These are phyloP conservation scores for Trichocomaceae sp. DNA, from an alignment of 2,329 filamentous ascomycete species.

Conservation along the genomic window DNA sequence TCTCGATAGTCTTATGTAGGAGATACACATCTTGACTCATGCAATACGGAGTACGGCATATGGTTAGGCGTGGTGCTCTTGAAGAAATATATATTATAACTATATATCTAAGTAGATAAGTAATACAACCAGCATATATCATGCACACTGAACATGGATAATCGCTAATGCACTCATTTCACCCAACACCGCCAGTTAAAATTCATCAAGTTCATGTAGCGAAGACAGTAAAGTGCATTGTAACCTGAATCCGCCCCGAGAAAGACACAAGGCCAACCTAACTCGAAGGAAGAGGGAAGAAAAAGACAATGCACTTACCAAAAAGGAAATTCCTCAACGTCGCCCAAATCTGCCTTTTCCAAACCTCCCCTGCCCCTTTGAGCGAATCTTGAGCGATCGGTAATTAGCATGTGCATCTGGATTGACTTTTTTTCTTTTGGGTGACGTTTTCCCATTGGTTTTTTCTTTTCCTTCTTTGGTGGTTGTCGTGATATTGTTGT, in stretches of 20 bases:
- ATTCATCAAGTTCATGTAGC: not conserved
- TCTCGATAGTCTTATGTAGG: too few relatives aligned
- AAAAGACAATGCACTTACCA: not conserved
- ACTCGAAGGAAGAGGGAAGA: not conserved
- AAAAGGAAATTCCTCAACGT: not conserved
- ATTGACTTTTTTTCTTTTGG: conserved; percentile 35
- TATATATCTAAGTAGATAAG: too few relatives aligned
- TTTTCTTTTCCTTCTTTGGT: conserved; percentile 9
- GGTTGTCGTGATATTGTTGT: not conserved
- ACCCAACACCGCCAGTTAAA: not conserved
- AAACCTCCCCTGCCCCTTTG: conserved; percentile 33
- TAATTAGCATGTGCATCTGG: conserved; percentile 45
- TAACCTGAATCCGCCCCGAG: not conserved
- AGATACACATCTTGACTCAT: too few relatives aligned
- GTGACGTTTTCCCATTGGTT: conserved; percentile 18
- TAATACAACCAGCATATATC: too few relatives aligned
- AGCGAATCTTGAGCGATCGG: conserved; percentile 42
- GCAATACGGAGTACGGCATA: too few relatives aligned
- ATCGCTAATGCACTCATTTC: too few relatives aligned
- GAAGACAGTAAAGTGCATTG: not conserved
- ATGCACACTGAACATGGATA: too few relatives aligned
- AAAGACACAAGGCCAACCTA: not conserved
- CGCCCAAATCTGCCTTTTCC: conserved; percentile 24
- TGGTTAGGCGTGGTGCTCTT: too few relatives aligned
- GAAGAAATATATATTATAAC: too few relatives aligned